A percentile compares a stretch with the other conserved stretches of the same genome.
phyloP scores from a whole-genome alignment of 306 rosid species.

The Luffa aegyptiaca region DNA sequence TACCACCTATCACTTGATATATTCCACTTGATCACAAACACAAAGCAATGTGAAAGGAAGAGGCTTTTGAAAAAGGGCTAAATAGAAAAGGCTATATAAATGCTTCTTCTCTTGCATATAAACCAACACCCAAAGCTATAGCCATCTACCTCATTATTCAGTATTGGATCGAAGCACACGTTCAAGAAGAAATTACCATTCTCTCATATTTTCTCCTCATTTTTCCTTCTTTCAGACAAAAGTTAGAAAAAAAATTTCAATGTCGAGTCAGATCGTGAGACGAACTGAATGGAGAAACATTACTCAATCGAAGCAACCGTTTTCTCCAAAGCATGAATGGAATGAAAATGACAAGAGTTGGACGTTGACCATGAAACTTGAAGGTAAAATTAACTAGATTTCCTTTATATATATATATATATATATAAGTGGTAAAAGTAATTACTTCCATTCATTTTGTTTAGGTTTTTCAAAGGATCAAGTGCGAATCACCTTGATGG shows the following conservation, averaged over 20 bases:
- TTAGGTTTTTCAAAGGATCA: not conserved
- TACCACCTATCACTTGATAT: not conserved
- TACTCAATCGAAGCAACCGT: not conserved
- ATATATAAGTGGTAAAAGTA: too few species aligned
- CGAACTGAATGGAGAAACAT: not conserved
- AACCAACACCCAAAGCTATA: not conserved
- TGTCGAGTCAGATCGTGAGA: not conserved
- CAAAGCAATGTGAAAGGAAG: not conserved
- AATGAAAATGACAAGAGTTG: accelerated
- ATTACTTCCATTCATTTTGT: not conserved
- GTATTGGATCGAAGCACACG: not conserved
- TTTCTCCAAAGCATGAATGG: accelerated
- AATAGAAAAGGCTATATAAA: not conserved
- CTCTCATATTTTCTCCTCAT: not conserved
- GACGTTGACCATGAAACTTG: not conserved
- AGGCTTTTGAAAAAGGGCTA: not conserved
- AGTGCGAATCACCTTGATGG: not conserved
- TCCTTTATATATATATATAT: too few species aligned
- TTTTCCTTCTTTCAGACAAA: not conserved
- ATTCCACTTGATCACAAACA: not conserved
- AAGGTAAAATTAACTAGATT: not conserved
- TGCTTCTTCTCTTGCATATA: not conserved
- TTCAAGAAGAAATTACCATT: not conserved
- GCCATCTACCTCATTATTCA: not conserved
- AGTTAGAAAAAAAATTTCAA: not conserved